Evolutionary conservation across 208 protist species (phyloP), one percentile per base, ranked within the genome.

Genomic region (Crithidia mellificae): DNA sequence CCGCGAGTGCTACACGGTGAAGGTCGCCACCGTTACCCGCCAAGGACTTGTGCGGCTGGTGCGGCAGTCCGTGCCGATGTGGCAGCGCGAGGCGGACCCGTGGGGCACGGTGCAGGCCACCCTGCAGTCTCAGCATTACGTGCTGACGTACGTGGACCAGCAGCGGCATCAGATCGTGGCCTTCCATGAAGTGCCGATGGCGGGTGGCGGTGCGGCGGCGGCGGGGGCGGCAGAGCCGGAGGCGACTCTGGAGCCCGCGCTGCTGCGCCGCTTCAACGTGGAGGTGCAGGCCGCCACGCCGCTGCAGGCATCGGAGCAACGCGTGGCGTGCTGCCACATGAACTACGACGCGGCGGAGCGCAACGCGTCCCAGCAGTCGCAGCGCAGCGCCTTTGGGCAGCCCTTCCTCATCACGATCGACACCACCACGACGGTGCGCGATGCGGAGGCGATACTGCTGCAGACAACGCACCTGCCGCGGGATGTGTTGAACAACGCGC

Each of bases 331-430:
- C 57, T 92, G 84, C 59, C 81, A 91, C 71, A 86, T 77, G 17
- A 61, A 89, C 50, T 74, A 81, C 61, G 43, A 53, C 34, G 46
- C 17, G 9, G 29, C 47, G 24, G 59, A 74, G 22, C 59, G 69
- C 54, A 50, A n/a, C 27, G 15, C 55, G 17, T 29, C 30, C 3
- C 20, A 24, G 47, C 52, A 75, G 38, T 46, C 43, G 49, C 74
- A 69, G 27, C 64, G 71, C 2, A 5, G n/a, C 34, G 52, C 72
- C 14, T 90, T 91, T 59, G 82, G 75, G 14, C 66, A 85, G 64
- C 89, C 89, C 0, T 92, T 92, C 54, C 46, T 90, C 61, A 79
- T 94, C 47, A 91, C 86, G 2, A 63, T 87, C 17, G 63, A 74
- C 62, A 39, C 29, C 17, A 53, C 20, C 19, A 83, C 77, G 2